Base-by-base conservation (phyloP, 768 basidiomycete genomes). In the Lyophyllum atratum region DNA sequence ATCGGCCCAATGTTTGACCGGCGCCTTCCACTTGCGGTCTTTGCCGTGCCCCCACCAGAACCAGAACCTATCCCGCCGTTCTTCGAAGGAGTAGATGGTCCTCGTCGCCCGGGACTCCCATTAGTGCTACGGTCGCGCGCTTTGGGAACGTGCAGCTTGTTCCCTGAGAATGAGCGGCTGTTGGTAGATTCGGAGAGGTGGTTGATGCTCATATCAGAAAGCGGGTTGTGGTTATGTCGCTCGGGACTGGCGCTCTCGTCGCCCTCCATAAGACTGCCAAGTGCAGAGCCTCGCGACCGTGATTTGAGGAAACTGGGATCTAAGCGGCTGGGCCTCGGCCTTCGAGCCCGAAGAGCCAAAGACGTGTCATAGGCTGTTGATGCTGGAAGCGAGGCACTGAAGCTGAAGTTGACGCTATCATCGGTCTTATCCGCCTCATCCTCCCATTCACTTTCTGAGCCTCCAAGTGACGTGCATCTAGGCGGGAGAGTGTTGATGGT, bases 391-490 rank as follows among this genome's bases (percentile, higher is more conserved):
- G 77, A 75, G n/a, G 73, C 68, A 15, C 75, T 59, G 66, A 85
- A 79, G 67, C 79, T 85, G 58, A 86, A 55, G 61, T 77, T 83
- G 63, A 89, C 66, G 66, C 87, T 90, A 49, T 91, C 90, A 8
- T 94, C 91, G 1, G 89, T 90, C 73, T 83, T 89, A 66, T 93
- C 91, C 63, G 86, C 84, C 65, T 93, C 92, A 66, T 93, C 91
- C 71, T 93, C 92, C 92, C 92, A 93, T 55, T 94, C 92, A 68
- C 88, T 92, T 63, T 93, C 91, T 5, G 89, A 91, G 6, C 85
- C 80, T 45, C 85, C 81, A 22, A 80, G 70, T 3, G 86, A 85
- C 31, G 72, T 68, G 54, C 70, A 78, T 55, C 85, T 75, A 17
- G 69, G 70, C 14, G 76, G 62, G 37, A 76, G 71, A 34, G 75